Base-by-base conservation (phyloP, 1,139 yeast species). In the Pneumocystis carinii region DNA sequence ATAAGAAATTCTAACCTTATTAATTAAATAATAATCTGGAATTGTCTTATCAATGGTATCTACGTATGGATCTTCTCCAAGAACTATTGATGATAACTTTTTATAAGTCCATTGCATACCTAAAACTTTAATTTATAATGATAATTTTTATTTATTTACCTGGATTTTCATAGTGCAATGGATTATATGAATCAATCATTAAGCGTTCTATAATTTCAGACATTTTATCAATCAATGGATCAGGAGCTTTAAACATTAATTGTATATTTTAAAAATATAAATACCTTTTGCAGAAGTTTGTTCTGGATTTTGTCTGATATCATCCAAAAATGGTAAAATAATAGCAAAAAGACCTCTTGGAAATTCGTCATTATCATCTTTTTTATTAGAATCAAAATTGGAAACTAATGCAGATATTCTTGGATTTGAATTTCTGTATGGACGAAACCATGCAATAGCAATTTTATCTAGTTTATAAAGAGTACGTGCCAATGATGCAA, bases 391-490 rank as follows among this genome's bases (percentile, higher is more conserved):
- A 42, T 66, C 64, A 27, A 63, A 64, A 17, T 63, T 64, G 3
- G 70, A 67, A 15, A 68, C 61, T 60, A 66, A 70, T 0, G 85
- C 81, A 69, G 79, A 86, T 61, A 87, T 68, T 2, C 76, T 69
- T 0, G 96, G 94, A 62, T 79, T 72, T 0, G 89, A 74, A 66
- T 77, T 78, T 61, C 73, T 75, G 65, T 85, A 79, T 6, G 79
- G 70, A 69, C 84, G 81, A 1, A 95, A 90, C 83, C 90, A 87
- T 1, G 86, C 80, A 10, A 92, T 74, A 0, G 87, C 94, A 69
- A 80, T 83, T 69, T 81, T 81, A 3, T 68, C 70, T 62, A 80
- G 76, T 62, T 77, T 77, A 2, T 76, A 71, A 73, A 94, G 75
- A 1, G 85, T 79, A 62, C 81, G 83, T 70, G 83, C 87, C 8